A percentile compares a stretch with the other conserved stretches of the same genome.
These are phyloP conservation scores for Melastoma malabathricum DNA, from an alignment of 345 rosid species.

Conservation along the genomic window DNA sequence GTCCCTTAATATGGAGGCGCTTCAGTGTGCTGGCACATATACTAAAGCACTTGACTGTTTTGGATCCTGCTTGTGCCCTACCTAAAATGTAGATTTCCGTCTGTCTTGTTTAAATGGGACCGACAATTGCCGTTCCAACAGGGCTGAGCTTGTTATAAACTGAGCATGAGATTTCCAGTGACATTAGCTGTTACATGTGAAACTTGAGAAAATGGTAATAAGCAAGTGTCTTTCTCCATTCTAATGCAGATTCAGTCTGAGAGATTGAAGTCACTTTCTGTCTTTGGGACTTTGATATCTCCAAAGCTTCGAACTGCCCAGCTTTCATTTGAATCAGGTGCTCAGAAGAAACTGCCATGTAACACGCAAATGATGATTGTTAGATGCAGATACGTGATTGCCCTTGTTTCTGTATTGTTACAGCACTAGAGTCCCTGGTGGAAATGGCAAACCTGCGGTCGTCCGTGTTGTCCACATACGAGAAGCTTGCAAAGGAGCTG, in stretches of 20 bases:
- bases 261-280: conserved; percentile 45
- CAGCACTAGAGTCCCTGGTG: conserved; percentile 73
- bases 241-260: conserved; percentile 47
- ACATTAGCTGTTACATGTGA: no score
- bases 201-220: no score
- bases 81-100: no score
- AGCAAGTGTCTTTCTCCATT: not conserved
- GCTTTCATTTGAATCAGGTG: conserved; percentile 82
- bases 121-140: no score
- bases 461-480: conserved; percentile 36
- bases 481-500: conserved; percentile 22
- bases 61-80: no score
- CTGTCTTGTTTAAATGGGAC: no score
- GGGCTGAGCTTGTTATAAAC: no score
- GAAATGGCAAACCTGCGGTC: conserved; percentile 68
- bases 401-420: conserved; percentile 2
- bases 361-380: not conserved
- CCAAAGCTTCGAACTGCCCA: conserved; percentile 82
- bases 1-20: no score
- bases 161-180: no score
- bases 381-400: not conserved
- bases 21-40: no score
- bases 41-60: no score
- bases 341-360: not conserved
- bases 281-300: conserved; percentile 78